These are phyloP conservation scores for Saccharomyces hybrid DNA, from an alignment of 1,139 yeast genomes.

Conservation along the genomic window DNA sequence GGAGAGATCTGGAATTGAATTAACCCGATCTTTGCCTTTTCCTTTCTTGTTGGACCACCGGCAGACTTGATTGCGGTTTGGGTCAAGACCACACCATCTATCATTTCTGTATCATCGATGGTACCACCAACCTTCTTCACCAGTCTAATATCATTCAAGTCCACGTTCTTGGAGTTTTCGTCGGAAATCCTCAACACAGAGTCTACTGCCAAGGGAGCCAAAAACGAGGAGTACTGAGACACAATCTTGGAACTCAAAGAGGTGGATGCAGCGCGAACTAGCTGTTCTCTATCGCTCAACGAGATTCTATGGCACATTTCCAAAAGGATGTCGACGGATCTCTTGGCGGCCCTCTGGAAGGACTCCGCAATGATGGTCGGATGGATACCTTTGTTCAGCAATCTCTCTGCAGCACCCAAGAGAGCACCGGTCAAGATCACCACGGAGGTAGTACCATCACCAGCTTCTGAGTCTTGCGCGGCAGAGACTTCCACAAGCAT, in stretches of 20 bases:
- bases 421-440: constrained; percentile 93
- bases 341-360: constrained; percentile 84
- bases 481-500: constrained; percentile 97
- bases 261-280: constrained; percentile 88
- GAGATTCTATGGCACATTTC: constrained; percentile 80
- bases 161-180: constrained; percentile 59
- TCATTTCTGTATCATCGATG: constrained; percentile 88
- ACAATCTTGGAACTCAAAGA: constrained; percentile 93
- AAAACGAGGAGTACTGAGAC: constrained; percentile 74
- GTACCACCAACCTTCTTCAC: constrained; percentile 96
- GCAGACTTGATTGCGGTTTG: constrained; percentile 85
- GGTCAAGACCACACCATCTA: constrained; percentile 89
- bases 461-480: constrained; percentile 97
- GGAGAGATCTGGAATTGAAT: constrained; percentile 96
- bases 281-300: constrained; percentile 68
- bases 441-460: constrained; percentile 97
- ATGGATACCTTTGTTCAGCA: constrained; percentile 85
- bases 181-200: constrained; percentile 76
- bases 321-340: constrained; percentile 77
- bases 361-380: constrained; percentile 94
- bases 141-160: constrained; percentile 77
- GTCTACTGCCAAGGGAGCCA: constrained; percentile 94
- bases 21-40: constrained; percentile 87
- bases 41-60: constrained; percentile 94
- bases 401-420: constrained; percentile 87